These are phyloP conservation scores for Akanthomyces uredinophilus DNA, from an alignment of 2,329 filamentous ascomycete species.

Conservation along the genomic window DNA sequence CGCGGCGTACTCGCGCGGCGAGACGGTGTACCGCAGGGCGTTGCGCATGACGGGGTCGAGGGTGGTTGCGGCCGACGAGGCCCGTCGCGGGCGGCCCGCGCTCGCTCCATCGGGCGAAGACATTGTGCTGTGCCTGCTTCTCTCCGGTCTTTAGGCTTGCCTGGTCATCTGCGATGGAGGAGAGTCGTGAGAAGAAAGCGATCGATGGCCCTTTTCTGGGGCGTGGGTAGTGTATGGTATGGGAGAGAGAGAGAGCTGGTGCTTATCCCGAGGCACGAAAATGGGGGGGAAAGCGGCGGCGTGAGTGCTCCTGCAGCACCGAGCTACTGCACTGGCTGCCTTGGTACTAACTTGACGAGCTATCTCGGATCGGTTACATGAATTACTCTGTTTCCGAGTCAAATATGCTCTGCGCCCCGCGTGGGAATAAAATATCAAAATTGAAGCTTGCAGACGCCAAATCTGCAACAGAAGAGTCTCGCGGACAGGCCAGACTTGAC, in stretches of 20 bases:
- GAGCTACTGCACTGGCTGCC: background rate
- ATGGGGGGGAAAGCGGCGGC: background rate
- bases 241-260: background rate
- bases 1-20: slow-evolving; percentile 76
- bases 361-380: background rate
- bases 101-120: slow-evolving; percentile 2
- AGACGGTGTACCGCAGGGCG: slow-evolving; percentile 80
- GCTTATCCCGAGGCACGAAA: slow-evolving; percentile 11
- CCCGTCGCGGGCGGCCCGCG: slow-evolving; percentile 4
- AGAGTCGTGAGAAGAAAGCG: background rate
- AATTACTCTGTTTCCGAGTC: background rate
- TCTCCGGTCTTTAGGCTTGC: background rate
- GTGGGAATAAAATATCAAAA: background rate
- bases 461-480: background rate
- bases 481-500: background rate
- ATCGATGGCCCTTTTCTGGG: background rate
- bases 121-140: background rate
- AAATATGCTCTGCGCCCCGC: background rate
- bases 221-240: background rate
- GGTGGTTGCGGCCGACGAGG: slow-evolving; percentile 21
- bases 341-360: too few species aligned
- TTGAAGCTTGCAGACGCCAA: background rate
- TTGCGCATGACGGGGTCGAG: slow-evolving; percentile 74
- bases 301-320: background rate
- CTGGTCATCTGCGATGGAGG: background rate